phyloP scores from a whole-genome alignment of 306 rosid species.

The Prunus salicina region DNA sequence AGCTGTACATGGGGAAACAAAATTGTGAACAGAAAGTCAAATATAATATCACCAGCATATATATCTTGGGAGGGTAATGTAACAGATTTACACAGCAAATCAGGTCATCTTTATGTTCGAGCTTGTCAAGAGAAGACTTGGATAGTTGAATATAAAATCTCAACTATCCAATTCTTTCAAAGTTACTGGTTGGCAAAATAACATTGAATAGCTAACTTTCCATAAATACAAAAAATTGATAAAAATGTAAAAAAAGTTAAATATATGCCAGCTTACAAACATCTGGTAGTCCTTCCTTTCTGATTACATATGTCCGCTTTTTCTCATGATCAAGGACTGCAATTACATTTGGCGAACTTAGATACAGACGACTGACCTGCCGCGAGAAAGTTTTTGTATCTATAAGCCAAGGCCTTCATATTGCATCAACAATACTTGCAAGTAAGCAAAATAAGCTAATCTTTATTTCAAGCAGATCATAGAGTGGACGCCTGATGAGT shows the following conservation, averaged over 20 bases:
- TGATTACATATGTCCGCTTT: constrained; percentile 69
- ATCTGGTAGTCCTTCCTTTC: constrained; percentile 97
- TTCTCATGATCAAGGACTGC: constrained; percentile 91
- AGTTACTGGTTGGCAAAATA: background rate
- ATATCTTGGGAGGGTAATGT: background rate
- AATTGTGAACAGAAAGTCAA: background rate
- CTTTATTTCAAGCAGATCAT: background rate
- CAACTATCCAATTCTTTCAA: background rate
- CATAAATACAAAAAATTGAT: too few relatives aligned
- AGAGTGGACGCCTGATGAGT: background rate
- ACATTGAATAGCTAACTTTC: background rate
- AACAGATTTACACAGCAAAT: background rate
- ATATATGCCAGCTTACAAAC: constrained; percentile 56
- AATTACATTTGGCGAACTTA: constrained; percentile 66
- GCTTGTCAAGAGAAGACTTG: too few relatives aligned
- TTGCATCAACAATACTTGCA: background rate
- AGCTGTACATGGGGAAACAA: constrained; percentile 29
- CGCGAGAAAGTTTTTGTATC: background rate
- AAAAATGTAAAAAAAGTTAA: background rate
- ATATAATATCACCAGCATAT: background rate
- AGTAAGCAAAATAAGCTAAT: background rate
- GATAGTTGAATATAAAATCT: background rate
- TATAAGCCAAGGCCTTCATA: background rate
- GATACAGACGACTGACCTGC: constrained; percentile 92
- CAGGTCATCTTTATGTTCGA: background rate